Conservation (phyloP, 31 red algal genomes). For the Endocladia muricata region DNA sequence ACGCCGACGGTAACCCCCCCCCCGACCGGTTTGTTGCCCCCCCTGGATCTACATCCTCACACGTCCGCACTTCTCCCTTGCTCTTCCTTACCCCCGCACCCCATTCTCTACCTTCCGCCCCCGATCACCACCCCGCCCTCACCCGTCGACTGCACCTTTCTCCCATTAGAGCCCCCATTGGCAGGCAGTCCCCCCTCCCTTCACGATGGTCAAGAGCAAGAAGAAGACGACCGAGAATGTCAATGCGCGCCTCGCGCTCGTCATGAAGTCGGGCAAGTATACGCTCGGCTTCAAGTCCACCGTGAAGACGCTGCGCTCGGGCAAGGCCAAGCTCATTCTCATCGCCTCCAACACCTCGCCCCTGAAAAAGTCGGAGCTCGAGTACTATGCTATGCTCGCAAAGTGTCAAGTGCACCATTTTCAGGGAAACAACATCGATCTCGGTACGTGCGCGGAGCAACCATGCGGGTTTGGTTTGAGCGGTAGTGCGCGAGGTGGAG, state of each 20-base stretch:
- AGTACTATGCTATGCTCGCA: slow-evolving; percentile 99
- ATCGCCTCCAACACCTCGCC: slow-evolving; percentile 91
- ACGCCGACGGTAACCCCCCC: no score
- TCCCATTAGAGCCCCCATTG: background rate
- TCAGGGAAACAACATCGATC: slow-evolving; percentile 92
- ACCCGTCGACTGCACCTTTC: background rate
- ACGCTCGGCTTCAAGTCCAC: slow-evolving; percentile 94
- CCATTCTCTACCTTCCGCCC: background rate
- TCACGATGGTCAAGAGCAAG: slow-evolving; percentile 84
- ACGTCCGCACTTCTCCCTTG: background rate
- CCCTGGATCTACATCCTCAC: background rate
- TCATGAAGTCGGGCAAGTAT: slow-evolving; percentile 99
- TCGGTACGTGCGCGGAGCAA: slow-evolving; percentile 62
- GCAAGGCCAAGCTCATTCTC: slow-evolving; percentile 98
- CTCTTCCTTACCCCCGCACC: background rate
- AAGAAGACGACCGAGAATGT: slow-evolving; percentile 95
- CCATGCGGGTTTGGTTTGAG: no score
- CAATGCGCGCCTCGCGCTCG: slow-evolving; percentile 87
- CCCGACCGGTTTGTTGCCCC: background rate
- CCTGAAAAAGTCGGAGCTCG: slow-evolving; percentile 89
- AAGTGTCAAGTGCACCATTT: slow-evolving; percentile 98
- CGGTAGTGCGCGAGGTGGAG: no score
- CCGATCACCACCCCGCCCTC: background rate
- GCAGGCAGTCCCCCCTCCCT: background rate
- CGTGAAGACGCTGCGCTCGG: slow-evolving; percentile 90